Conservation (phyloP, 1,284 basidiomycete species). For the Ceratobasidium sp. region DNA sequence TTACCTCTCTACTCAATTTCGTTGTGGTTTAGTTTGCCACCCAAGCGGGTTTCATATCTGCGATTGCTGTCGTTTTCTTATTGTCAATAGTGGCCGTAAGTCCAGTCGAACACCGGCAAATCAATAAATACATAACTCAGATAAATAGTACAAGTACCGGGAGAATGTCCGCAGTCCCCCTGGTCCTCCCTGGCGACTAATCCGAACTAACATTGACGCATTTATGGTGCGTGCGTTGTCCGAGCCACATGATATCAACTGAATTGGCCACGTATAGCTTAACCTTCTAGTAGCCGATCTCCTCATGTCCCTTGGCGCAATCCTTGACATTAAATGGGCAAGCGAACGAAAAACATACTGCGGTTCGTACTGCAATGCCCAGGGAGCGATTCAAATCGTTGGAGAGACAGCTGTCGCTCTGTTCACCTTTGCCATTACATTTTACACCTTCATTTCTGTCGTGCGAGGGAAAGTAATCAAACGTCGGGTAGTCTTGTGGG, state of each 20-base stretch:
- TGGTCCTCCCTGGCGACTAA: conserved; percentile 24
- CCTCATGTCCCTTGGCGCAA: conserved; percentile 49
- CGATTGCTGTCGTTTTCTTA: conserved; percentile 39
- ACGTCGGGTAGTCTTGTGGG: conserved; percentile 25
- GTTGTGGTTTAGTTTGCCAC: conserved; percentile 42
- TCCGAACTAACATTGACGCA: conserved; percentile 44
- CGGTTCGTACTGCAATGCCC: conserved; percentile 49
- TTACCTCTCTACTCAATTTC: not conserved
- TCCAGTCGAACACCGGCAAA: not conserved
- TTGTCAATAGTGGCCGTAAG: conserved; percentile 20
- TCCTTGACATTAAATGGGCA: conserved; percentile 49
- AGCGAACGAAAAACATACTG: conserved; percentile 46
- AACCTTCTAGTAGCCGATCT: conserved; percentile 50
- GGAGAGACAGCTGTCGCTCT: conserved; percentile 51
- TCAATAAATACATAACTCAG: not conserved
- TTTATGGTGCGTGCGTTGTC: conserved; percentile 34
- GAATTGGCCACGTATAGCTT: conserved; percentile 38
- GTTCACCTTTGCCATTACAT: conserved; percentile 49
- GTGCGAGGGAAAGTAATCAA: conserved; percentile 45
- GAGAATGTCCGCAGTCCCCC: not conserved
- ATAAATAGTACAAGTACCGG: conserved; percentile 10
- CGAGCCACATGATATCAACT: conserved; percentile 2
- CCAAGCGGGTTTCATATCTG: conserved; percentile 47
- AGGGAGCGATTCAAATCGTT: conserved; percentile 51
- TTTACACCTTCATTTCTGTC: conserved; percentile 50